Percentiles rank a stretch among this genome's conserved stretches.
These are phyloP conservation scores for Trametes polyzona DNA, from an alignment of 1,284 basidiomycete species.

Conservation along the genomic window DNA sequence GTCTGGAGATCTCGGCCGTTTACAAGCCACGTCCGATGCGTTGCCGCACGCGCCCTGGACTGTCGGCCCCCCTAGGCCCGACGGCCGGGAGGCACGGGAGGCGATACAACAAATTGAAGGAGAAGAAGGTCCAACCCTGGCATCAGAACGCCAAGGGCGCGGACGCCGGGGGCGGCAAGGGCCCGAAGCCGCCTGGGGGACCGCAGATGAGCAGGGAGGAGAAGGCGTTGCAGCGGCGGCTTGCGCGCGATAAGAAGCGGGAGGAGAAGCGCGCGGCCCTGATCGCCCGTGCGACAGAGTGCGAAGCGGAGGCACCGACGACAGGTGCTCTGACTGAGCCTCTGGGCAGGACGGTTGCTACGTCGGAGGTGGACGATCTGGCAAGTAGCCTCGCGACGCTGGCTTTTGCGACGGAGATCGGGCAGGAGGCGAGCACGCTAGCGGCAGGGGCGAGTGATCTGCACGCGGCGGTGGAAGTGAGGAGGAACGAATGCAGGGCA, in stretches of 20 bases:
- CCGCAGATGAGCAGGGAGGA: constrained; percentile 25
- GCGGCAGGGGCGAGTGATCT: constrained; percentile 37
- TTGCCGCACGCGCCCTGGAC: constrained; percentile 40
- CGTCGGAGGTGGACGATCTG: background rate
- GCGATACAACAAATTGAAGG: constrained; percentile 40
- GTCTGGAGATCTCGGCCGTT: constrained; percentile 69
- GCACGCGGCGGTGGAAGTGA: constrained; percentile 33
- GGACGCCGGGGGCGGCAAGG: constrained; percentile 9
- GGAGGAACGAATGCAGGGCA: constrained; percentile 8
- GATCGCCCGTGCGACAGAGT: constrained; percentile 18
- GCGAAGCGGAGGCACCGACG: constrained; percentile 8
- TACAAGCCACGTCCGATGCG: constrained; percentile 72
- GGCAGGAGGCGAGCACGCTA: constrained; percentile 22
- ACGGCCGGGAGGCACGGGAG: constrained; percentile 40
- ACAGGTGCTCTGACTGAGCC: background rate
- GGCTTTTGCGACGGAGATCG: constrained; percentile 10
- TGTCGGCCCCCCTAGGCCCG: constrained; percentile 22
- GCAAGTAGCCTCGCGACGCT: background rate
- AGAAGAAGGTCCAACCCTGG: constrained; percentile 34
- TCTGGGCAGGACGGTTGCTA: too few relatives aligned
- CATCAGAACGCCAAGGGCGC: constrained; percentile 13
- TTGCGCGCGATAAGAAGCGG: constrained; percentile 53
- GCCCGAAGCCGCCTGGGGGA: background rate
- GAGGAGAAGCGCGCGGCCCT: constrained; percentile 42
- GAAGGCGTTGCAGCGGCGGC: constrained; percentile 46